Evolutionary conservation across 2,329 filamentous ascomycete genomes (phyloP).

Genomic region (Colletotrichum graminicola): DNA sequence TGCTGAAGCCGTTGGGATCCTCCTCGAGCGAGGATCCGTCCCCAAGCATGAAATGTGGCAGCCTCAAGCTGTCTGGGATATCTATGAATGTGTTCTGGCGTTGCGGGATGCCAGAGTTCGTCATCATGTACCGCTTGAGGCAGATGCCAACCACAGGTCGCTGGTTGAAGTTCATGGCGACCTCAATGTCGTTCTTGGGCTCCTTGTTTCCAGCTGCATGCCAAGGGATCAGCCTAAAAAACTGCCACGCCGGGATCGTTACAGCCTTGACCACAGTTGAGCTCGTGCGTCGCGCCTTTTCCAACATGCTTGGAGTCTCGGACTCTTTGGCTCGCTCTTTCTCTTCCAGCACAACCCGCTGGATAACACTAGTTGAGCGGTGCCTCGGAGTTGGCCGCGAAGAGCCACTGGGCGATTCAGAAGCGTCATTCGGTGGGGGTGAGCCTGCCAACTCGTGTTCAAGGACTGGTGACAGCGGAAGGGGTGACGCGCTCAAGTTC

Average conservation of each 20-base stretch:
- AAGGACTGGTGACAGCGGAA: conserved; percentile 47
- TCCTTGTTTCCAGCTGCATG: conserved; percentile 73
- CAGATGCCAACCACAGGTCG: conserved; percentile 92
- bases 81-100: conserved; percentile 88
- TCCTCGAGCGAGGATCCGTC: conserved; percentile 76
- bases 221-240: conserved; percentile 95
- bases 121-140: conserved; percentile 88
- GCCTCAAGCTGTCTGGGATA: conserved; percentile 82
- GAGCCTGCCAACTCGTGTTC: conserved; percentile 40
- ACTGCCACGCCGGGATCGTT: conserved; percentile 96
- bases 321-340: conserved; percentile 59
- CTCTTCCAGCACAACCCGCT: conserved; percentile 68
- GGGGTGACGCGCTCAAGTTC: conserved; percentile 50
- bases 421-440: conserved; percentile 18
- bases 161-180: conserved; percentile 88
- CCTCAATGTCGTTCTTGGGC: conserved; percentile 77
- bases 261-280: conserved; percentile 80
- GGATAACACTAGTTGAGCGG: conserved; percentile 71
- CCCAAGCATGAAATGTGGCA: conserved; percentile 88
- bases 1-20: conserved; percentile 73
- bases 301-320: conserved; percentile 57
- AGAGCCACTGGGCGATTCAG: conserved; percentile 48
- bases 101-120: conserved; percentile 74
- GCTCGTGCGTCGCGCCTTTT: conserved; percentile 58
- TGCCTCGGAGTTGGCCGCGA: conserved; percentile 54